Evolutionary conservation across 164 flowering plant genomes (phyloP).

Genomic region (Liquidambar formosana): DNA sequence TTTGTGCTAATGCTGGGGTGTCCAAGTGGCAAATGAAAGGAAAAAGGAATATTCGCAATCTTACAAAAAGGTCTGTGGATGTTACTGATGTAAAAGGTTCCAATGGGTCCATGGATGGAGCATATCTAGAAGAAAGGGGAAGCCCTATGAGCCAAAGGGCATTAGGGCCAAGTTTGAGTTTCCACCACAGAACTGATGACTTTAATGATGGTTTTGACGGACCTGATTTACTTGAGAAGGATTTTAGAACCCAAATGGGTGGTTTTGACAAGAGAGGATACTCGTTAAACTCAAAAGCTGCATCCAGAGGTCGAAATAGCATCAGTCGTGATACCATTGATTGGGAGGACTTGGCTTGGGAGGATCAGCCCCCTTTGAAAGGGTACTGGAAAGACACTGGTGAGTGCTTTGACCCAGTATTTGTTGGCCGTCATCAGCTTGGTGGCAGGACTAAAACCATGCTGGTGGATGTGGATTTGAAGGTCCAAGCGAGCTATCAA

Average conservation of each 20-base stretch:
- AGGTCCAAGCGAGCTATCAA: conserved; percentile 64
- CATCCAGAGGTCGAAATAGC: conserved; percentile 27
- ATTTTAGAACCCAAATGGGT: conserved; percentile 19
- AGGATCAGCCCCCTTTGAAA: conserved; percentile 34
- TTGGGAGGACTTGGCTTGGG: conserved; percentile 50
- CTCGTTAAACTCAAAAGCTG: conserved; percentile 27
- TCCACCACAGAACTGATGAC: conserved; percentile 27
- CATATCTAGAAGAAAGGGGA: conserved; percentile 30
- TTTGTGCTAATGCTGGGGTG: conserved; percentile 44
- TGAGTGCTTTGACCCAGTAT: conserved; percentile 41
- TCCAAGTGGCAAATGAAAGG: conserved; percentile 94
- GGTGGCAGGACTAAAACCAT: conserved; percentile 38
- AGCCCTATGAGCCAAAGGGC: conserved; percentile 24
- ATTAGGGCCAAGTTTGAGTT: conserved; percentile 15
- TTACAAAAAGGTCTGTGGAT: conserved; percentile 43
- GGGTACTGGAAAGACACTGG: conserved; percentile 55
- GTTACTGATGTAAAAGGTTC: conserved; percentile 24
- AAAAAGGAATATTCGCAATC: conserved; percentile 72
- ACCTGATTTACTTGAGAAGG: conserved; percentile 35
- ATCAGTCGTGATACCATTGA: conserved; percentile 18
- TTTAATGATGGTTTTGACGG: conserved; percentile 33
- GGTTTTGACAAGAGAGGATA: conserved; percentile 34
- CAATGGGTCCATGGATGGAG: conserved; percentile 27
- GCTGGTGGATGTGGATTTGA: conserved; percentile 75
- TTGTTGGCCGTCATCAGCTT: conserved; percentile 30